Percentiles rank a stretch among this genome's conserved stretches.
Evolutionary conservation across 148 eudicot species (phyloP).

Genomic region (Fagopyrum tataricum): DNA sequence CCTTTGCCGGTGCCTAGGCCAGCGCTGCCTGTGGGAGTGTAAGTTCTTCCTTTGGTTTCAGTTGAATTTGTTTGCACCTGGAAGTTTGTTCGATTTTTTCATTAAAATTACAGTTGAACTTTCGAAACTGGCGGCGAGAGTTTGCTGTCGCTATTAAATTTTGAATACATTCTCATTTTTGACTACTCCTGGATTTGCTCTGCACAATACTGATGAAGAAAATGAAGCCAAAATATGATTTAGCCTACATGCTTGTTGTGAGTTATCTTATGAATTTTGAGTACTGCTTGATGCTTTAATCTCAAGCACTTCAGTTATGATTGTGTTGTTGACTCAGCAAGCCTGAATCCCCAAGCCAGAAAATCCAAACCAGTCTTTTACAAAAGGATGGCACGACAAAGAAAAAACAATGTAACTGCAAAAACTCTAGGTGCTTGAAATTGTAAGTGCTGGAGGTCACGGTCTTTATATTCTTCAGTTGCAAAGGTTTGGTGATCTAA

Average conservation of each 20-base stretch:
- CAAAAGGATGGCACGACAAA: conserved; percentile 41
- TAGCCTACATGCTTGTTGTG: neutral
- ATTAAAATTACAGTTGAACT: neutral
- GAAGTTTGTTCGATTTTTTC: neutral
- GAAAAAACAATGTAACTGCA: conserved; percentile 72
- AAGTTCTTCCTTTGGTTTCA: conserved; percentile 1
- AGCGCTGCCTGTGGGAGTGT: conserved; percentile 12
- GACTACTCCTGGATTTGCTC: neutral
- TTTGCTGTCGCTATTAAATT: neutral
- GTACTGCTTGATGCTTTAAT: neutral
- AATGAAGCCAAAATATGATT: neutral
- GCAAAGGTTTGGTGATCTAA: conserved; percentile 1
- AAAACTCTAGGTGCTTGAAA: conserved; percentile 67
- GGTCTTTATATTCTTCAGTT: neutral
- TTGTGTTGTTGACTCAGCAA: conserved; percentile 20
- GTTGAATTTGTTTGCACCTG: neutral
- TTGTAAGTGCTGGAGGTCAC: conserved; percentile 39
- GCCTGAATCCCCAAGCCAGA: conserved; percentile 34
- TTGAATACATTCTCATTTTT: neutral
- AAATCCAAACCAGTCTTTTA: conserved; percentile 24
- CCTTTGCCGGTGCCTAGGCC: conserved; percentile 5
- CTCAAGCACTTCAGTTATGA: conserved; percentile 1
- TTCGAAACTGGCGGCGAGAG: neutral
- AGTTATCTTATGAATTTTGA: neutral
- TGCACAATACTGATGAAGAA: neutral